Evolutionary conservation across 140 eudicot genomes (phyloP).

Genomic region (Cichorium intybus): DNA sequence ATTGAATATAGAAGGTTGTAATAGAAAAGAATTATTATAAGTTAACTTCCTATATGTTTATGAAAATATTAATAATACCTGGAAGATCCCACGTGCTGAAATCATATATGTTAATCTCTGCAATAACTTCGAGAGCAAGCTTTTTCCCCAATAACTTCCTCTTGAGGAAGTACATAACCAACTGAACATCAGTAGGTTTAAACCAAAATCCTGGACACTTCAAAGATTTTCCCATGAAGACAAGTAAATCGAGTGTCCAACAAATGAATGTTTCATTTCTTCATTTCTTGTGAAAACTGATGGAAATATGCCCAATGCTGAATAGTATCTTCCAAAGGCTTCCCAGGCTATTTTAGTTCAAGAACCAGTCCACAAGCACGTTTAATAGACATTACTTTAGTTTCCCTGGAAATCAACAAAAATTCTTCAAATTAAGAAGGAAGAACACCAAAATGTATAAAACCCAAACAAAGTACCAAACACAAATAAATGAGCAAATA

Average conservation of each 20-base stretch:
- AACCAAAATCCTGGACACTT: constrained; percentile 80
- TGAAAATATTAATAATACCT: constrained; percentile 33
- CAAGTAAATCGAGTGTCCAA: constrained; percentile 13
- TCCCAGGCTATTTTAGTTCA: neutral
- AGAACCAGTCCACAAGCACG: no score
- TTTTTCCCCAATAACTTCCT: constrained; percentile 64
- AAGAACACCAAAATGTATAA: no score
- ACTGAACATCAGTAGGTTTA: constrained; percentile 76
- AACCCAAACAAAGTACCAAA: no score
- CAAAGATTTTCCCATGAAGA: constrained; percentile 32
- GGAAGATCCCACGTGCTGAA: constrained; percentile 88
- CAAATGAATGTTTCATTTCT: neutral
- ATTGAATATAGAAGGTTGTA: no score
- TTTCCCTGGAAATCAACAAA: no score
- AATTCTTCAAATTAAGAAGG: no score
- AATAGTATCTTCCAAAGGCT: no score
- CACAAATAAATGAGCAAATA: no score
- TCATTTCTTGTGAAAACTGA: neutral
- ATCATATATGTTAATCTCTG: constrained; percentile 66
- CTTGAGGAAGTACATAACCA: constrained; percentile 74
- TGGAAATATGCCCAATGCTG: neutral
- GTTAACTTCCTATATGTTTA: neutral
- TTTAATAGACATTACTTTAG: no score
- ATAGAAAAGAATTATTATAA: no score
- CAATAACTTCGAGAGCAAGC: constrained; percentile 42